These are phyloP conservation scores for Tuber indicum DNA, from an alignment of 495 filamentous ascomycete species.

Conservation along the genomic window DNA sequence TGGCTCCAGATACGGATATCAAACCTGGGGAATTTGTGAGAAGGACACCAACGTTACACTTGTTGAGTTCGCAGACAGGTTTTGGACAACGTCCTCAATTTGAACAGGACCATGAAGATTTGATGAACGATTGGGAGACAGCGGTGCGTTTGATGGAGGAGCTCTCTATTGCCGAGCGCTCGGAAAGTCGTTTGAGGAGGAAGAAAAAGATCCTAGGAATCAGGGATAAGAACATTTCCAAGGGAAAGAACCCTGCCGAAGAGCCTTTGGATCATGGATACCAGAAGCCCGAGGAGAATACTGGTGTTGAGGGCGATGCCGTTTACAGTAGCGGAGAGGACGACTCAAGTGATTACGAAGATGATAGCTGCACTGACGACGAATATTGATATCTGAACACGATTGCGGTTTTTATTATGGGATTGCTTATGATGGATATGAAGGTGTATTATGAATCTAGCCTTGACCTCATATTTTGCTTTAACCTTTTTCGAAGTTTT, in stretches of 20 bases:
- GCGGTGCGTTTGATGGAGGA: slow-evolving; percentile 29
- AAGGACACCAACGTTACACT: slow-evolving; percentile 14
- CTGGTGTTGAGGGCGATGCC: background rate
- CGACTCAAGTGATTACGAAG: background rate
- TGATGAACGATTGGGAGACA: slow-evolving; percentile 25
- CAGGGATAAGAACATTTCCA: background rate
- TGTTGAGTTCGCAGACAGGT: slow-evolving; percentile 10
- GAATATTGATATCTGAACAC: background rate
- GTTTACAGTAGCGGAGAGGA: background rate
- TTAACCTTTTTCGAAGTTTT: background rate
- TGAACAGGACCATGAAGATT: slow-evolving; percentile 7
- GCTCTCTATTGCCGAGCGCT: slow-evolving; percentile 11
- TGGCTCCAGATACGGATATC: background rate
- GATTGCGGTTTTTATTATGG: background rate
- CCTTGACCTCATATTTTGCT: background rate
- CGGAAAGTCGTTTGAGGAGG: slow-evolving; percentile 16
- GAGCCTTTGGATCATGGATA: background rate
- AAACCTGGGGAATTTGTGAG: background rate
- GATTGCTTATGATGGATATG: background rate
- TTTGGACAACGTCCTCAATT: slow-evolving; percentile 9
- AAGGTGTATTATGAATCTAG: background rate
- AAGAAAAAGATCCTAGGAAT: background rate
- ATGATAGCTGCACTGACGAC: background rate
- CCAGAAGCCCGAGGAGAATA: background rate
- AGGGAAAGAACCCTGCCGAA: background rate